Base-by-base conservation (phyloP, 2,329 filamentous ascomycete species). In the Neonectria coccinea region DNA sequence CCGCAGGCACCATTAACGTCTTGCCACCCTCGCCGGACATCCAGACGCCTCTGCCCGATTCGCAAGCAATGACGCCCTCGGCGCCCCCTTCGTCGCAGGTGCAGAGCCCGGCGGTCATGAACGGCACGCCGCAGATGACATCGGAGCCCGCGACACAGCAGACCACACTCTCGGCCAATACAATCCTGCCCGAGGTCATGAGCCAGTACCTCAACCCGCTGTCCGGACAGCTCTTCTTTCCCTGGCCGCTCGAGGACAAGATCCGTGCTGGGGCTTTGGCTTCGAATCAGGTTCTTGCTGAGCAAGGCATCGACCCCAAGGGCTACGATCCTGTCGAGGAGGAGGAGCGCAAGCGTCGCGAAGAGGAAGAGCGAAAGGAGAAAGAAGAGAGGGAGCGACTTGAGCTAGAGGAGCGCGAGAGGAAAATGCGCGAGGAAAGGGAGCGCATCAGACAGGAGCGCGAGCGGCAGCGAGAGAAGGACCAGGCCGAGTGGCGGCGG, bases 211-310 rank as follows among this genome's bases (percentile, higher is more conserved):
- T 88, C 50, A 89, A 91, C 72, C 86, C 88, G 0, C 77, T 85
- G 18, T 83, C 84, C 9, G 84, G 85, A 10, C 81, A 85, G 41
- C 74, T 82, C n/a, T 97, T 94, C 80, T 85, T 89, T 51, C 92
- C 93, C 1, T 97, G 92, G 92, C 92, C 92, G 0, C 83, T 82
- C 29, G 89, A 92, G 67, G 87, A 90, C 33, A 86, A 88, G 64
- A 92, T 96, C 67, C 86, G 88, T 33, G 81, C 82, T 16, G 92
- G 93, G 39, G 89, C 89, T 2, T 82, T 97, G 45, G 90, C 89
- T 0, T 81, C 83, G 9, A 85, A 88, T 48, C 89, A 93, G 72
- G 79, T 83, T 25, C 83, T 93, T 66, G 69, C 85, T 5, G 89
- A 91, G 71, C 79, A 83, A 58, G 90, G 89, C 8, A 84, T 87